Percentiles rank a stretch among this genome's conserved stretches.
phyloP scores from a whole-genome alignment of 805 yeast genomes.

The Wickerhamiella domercqiae region DNA sequence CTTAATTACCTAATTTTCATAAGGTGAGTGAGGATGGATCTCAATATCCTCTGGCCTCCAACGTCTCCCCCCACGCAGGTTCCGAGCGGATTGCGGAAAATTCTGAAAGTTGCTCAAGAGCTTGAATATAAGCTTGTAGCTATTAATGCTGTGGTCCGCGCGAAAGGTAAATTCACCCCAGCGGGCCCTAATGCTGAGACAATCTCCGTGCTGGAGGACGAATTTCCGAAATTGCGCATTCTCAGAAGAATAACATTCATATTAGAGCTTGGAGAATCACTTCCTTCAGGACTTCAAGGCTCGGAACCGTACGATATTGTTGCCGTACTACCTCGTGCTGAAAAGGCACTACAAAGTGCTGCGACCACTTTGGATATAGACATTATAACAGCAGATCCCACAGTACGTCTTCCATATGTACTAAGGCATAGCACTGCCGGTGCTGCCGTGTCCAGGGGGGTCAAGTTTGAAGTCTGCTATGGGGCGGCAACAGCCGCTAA shows the following conservation, averaged over 20 bases:
- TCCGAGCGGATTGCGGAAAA: not conserved
- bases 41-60: conserved; percentile 26
- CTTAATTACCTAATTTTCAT: too few species aligned
- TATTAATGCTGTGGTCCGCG: conserved; percentile 36
- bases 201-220: conserved; percentile 20
- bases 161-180: conserved; percentile 10
- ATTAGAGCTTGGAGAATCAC: conserved; percentile 37
- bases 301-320: conserved; percentile 80
- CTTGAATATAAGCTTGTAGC: conserved; percentile 66
- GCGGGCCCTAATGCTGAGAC: conserved; percentile 16
- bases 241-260: conserved; percentile 62
- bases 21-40: conserved; percentile 20
- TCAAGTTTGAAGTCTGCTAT: conserved; percentile 67
- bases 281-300: conserved; percentile 14
- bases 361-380: conserved; percentile 69
- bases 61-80: too few species aligned
- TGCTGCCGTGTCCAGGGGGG: conserved; percentile 69
- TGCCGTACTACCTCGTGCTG: conserved; percentile 67
- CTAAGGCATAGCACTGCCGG: conserved; percentile 74
- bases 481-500: conserved; percentile 26
- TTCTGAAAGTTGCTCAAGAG: conserved; percentile 17
- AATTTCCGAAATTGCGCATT: conserved; percentile 31
- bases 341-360: conserved; percentile 61
- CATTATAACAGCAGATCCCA: conserved; percentile 56
- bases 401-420: conserved; percentile 52